Evolutionary conservation across 495 filamentous ascomycete species (phyloP), one percentile per base, ranked within the genome.

Genomic region (Amphirosellinia nigrospora): DNA sequence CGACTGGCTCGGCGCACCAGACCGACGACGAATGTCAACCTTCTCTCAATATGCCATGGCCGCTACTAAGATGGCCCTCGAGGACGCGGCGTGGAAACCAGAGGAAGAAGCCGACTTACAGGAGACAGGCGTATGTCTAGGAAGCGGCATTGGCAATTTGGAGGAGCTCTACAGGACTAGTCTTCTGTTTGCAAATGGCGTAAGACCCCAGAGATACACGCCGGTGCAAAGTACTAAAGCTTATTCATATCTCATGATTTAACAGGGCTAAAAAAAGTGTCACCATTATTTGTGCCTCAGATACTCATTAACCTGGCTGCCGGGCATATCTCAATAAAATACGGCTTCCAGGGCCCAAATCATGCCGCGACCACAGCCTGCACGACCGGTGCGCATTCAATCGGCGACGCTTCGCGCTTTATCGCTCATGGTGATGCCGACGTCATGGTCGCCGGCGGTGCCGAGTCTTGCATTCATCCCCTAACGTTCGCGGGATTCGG

Each of bases 391-490:
- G 94, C 94, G 9, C 95, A 99, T 83, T 92, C 94, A 8, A 90
- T 99, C 68, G 94, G 94, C 36, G 96, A 99, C 76, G 96, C 96
- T 41, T 88, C 91, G 50, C 89, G 95, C 11, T 94, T 98, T 75
- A 97, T 99, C 72, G 89, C 92, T 34, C 92, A 88, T 80, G 93
- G 93, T 36, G 95, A 98, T 75, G 95, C 95, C 28, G 87, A 97
- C 76, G 89, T 98, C 30, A 98, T 99, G 94, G 82, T 99, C 15
- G 94, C 96, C 43, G 96, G 96, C 36, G 95, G 94, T 15, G 88
- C 94, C 10, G 96, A 99, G 80, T 94, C 95, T 2, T 99, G 96
- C 78, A 97, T 99, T 69, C 94, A 99, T 75, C 96, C 96, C 15
- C 85, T 99, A 28, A 92, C 95, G 23, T 90, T 99, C 66, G 91